Conservation (phyloP, 2,329 filamentous ascomycete genomes). For the Ploettnerulaceae sp. region DNA sequence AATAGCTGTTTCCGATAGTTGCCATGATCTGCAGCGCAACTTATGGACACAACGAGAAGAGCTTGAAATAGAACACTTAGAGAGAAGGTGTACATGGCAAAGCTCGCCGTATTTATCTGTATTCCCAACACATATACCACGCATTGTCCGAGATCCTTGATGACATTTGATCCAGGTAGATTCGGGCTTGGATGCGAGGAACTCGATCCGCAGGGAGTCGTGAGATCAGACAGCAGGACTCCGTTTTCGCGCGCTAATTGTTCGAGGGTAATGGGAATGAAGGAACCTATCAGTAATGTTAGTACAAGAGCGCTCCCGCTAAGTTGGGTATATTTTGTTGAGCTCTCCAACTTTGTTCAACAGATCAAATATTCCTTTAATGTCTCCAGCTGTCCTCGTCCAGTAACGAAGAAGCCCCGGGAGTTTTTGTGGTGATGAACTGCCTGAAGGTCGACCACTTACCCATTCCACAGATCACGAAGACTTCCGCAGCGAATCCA, state of each 20-base stretch:
- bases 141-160: slow-evolving; percentile 59
- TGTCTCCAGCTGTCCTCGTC: too few species aligned
- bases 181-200: slow-evolving; percentile 22
- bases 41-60: slow-evolving; percentile 90
- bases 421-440: too few species aligned
- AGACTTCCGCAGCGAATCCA: slow-evolving; percentile 93
- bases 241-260: slow-evolving; percentile 90
- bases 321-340: background rate
- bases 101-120: slow-evolving; percentile 92
- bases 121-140: slow-evolving; percentile 75
- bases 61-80: slow-evolving; percentile 86
- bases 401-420: too few species aligned
- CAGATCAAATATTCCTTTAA: too few species aligned
- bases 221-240: slow-evolving; percentile 73
- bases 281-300: slow-evolving; percentile 59
- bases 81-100: slow-evolving; percentile 98
- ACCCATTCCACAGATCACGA: slow-evolving; percentile 87
- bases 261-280: slow-evolving; percentile 93
- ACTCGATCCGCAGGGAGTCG: slow-evolving; percentile 60
- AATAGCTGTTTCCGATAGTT: slow-evolving; percentile 85
- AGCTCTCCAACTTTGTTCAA: too few species aligned
- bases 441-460: slow-evolving; percentile 34
- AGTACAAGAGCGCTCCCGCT: slow-evolving; percentile 7
- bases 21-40: slow-evolving; percentile 91
- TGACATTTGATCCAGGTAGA: slow-evolving; percentile 21